phyloP scores from a whole-genome alignment of 2,329 filamentous ascomycete genomes.

The Fusarium setosum region DNA sequence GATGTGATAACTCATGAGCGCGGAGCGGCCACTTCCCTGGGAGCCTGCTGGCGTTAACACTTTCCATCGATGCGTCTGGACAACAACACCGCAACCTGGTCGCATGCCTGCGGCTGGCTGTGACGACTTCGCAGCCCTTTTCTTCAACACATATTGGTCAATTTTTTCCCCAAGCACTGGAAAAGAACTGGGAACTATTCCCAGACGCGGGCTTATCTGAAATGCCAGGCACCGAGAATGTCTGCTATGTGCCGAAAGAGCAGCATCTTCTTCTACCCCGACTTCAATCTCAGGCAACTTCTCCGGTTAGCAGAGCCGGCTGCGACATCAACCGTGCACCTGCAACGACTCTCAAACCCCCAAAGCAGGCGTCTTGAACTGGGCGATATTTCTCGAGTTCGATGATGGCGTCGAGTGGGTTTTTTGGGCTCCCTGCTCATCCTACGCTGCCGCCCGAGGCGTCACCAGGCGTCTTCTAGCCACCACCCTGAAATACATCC shows the following conservation, averaged over 20 bases:
- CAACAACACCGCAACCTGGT: too few species aligned
- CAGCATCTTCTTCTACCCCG: constrained; percentile 14
- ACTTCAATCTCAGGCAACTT: constrained; percentile 24
- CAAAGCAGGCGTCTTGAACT: constrained; percentile 45
- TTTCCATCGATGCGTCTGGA: too few species aligned
- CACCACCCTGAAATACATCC: constrained; percentile 46
- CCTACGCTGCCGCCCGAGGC: constrained; percentile 8
- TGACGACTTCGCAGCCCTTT: background rate
- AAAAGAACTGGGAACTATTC: background rate
- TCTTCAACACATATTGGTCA: background rate
- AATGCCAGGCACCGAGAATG: too few species aligned
- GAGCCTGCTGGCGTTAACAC: too few species aligned
- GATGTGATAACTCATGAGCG: too few species aligned
- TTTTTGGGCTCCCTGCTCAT: constrained; percentile 41
- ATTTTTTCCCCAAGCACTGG: background rate
- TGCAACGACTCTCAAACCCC: constrained; percentile 37
- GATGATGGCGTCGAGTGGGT: constrained; percentile 46
- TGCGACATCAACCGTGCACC: constrained; percentile 2
- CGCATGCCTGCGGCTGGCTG: too few species aligned
- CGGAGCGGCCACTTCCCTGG: too few species aligned
- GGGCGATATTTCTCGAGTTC: constrained; percentile 45
- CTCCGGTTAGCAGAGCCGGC: constrained; percentile 23
- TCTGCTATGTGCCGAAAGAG: constrained; percentile 7
- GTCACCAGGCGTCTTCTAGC: constrained; percentile 39
- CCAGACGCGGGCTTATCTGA: background rate